A percentile compares a stretch with the other conserved stretches of the same genome.
These are phyloP conservation scores for Globisporangium cederbergense DNA, from an alignment of 352 stramenopile genomes.

Conservation along the genomic window DNA sequence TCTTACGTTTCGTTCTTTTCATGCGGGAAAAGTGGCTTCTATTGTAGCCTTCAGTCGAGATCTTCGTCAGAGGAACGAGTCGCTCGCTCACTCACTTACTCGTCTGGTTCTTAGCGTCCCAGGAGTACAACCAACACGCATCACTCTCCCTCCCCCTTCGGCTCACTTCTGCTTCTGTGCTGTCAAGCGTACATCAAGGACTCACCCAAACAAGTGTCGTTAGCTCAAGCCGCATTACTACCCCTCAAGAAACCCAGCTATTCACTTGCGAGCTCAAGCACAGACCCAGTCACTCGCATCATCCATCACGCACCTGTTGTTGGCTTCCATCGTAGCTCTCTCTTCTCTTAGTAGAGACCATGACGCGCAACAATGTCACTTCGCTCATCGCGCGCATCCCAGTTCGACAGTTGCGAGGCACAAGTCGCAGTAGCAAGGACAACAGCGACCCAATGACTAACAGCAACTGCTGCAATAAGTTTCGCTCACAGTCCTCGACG, in stretches of 20 bases:
- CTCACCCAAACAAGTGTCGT: not conserved
- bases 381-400: not conserved
- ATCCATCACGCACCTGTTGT: too few relatives aligned
- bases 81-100: too few relatives aligned
- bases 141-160: not conserved
- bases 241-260: too few relatives aligned
- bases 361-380: not conserved
- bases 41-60: not conserved
- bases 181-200: not conserved
- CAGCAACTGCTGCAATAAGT: not conserved
- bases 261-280: too few relatives aligned
- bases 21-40: too few relatives aligned
- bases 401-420: not conserved
- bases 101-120: too few relatives aligned
- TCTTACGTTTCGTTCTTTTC: not conserved
- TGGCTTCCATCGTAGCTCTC: too few relatives aligned
- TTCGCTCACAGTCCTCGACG: constrained; percentile 5
- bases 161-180: not conserved
- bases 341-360: not conserved
- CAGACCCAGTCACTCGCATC: too few relatives aligned
- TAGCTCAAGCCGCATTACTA: not conserved
- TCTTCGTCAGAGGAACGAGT: not conserved
- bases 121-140: not conserved
- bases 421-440: not conserved
- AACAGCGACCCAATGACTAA: not conserved